Percentiles rank a stretch among this genome's conserved stretches.
phyloP scores from a whole-genome alignment of 169 alveolate genomes.

The Plasmodium vivax region DNA sequence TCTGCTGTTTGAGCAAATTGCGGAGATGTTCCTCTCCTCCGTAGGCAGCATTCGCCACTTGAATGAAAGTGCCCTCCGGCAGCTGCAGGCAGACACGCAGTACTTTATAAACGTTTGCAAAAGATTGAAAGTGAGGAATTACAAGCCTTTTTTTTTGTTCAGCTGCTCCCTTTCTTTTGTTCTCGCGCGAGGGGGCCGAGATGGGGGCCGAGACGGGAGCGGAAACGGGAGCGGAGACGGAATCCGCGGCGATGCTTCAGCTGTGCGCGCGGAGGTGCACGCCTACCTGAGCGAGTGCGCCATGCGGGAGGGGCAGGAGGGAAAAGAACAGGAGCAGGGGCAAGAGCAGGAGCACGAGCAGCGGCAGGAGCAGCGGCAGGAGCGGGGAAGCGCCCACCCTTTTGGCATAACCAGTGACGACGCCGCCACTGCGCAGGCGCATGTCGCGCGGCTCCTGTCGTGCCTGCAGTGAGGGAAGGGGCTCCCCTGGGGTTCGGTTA shows the following conservation, averaged over 20 bases:
- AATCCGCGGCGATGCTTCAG: background rate
- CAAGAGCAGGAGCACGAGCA: background rate
- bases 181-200: background rate
- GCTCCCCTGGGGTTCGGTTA: background rate
- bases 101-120: constrained; percentile 40
- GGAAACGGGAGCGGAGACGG: background rate
- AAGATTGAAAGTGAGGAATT: constrained; percentile 29
- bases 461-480: background rate
- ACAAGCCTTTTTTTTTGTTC: constrained; percentile 35
- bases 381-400: background rate
- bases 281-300: background rate
- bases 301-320: background rate
- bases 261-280: background rate
- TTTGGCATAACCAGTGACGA: background rate
- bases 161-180: constrained; percentile 22
- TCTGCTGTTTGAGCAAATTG: background rate
- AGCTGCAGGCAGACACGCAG: constrained; percentile 37
- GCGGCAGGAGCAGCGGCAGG: background rate
- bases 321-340: too few species aligned
- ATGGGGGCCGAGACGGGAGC: too few species aligned
- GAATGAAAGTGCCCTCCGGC: constrained; percentile 16
- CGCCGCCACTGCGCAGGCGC: background rate
- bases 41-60: background rate
- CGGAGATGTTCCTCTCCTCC: constrained; percentile 12
- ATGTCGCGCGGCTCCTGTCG: background rate